Conservation (phyloP, 2,329 filamentous ascomycete species). For the Fusarium sp. region DNA sequence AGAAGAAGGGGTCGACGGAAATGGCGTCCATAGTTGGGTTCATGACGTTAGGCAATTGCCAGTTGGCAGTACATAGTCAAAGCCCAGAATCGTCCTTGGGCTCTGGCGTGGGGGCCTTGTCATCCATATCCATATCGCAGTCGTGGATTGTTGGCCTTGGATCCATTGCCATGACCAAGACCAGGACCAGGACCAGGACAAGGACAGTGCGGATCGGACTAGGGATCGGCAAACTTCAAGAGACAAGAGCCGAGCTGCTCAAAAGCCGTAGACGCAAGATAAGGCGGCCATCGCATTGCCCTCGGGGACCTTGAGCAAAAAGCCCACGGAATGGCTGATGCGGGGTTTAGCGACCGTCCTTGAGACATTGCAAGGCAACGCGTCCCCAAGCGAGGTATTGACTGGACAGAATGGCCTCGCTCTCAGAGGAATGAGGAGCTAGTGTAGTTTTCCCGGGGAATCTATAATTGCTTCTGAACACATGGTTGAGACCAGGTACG, state of each 20-base stretch:
- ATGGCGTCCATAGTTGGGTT: constrained; percentile 6
- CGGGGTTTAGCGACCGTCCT: constrained; percentile 24
- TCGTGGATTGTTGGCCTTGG: background rate
- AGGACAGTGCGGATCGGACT: constrained; percentile 4
- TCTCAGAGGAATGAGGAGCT: constrained; percentile 27
- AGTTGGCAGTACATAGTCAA: constrained; percentile 3
- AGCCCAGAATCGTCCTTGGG: constrained; percentile 1
- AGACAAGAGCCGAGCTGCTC: background rate
- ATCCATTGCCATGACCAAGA: background rate
- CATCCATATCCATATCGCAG: background rate
- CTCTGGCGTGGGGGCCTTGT: constrained; percentile 22
- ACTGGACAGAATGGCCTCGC: constrained; percentile 17
- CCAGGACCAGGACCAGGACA: background rate
- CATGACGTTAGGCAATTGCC: constrained; percentile 20
- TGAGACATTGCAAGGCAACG: constrained; percentile 28
- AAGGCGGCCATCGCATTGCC: constrained; percentile 4
- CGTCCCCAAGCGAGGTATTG: constrained; percentile 8
- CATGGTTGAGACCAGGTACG: constrained; percentile 23
- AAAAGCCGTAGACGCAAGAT: background rate
- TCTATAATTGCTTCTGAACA: constrained; percentile 46
- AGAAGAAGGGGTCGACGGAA: constrained; percentile 7
- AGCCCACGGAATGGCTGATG: constrained; percentile 25
- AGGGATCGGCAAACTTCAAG: constrained; percentile 2
- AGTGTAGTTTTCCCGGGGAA: constrained; percentile 45
- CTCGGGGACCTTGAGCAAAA: constrained; percentile 3